These are phyloP conservation scores for Murraya koenigii DNA, from an alignment of 345 rosid genomes.

Conservation along the genomic window DNA sequence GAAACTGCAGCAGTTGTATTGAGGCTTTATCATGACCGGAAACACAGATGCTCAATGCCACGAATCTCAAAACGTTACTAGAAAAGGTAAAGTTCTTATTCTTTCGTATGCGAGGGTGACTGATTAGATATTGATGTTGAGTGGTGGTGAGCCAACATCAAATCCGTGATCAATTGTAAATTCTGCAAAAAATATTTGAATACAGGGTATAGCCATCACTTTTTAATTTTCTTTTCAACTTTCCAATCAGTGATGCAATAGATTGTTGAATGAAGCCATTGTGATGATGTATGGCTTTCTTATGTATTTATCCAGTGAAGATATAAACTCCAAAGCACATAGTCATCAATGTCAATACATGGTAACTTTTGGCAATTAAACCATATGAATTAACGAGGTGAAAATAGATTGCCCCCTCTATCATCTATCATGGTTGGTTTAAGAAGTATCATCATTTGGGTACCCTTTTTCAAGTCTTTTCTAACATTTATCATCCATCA, in stretches of 20 bases:
- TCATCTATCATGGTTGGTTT: not conserved
- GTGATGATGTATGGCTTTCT: not conserved
- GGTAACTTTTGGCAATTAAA: not conserved
- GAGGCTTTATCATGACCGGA: conserved; percentile 73
- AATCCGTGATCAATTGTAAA: conserved; percentile 10
- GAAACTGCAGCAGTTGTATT: conserved; percentile 84
- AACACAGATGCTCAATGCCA: conserved; percentile 67
- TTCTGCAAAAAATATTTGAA: not conserved
- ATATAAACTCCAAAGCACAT: not conserved
- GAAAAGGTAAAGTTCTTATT: conserved; percentile 15
- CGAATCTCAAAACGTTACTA: conserved; percentile 73
- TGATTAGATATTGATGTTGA: not conserved
- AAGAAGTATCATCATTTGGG: not conserved
- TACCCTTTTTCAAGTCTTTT: not conserved
- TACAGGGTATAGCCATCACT: not conserved
- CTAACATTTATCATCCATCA: not conserved
- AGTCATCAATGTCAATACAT: not conserved
- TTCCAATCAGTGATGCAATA: not conserved
- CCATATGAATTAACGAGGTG: not conserved
- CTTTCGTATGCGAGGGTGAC: conserved; percentile 5
- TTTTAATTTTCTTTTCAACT: not conserved
- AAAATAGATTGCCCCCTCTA: not conserved
- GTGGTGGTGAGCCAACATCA: not conserved
- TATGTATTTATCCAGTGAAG: not conserved
- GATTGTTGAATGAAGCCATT: not conserved